Evolutionary conservation across 331 rosid species (phyloP), one percentile per base, ranked within the genome.

Genomic region (Cydonia oblonga): DNA sequence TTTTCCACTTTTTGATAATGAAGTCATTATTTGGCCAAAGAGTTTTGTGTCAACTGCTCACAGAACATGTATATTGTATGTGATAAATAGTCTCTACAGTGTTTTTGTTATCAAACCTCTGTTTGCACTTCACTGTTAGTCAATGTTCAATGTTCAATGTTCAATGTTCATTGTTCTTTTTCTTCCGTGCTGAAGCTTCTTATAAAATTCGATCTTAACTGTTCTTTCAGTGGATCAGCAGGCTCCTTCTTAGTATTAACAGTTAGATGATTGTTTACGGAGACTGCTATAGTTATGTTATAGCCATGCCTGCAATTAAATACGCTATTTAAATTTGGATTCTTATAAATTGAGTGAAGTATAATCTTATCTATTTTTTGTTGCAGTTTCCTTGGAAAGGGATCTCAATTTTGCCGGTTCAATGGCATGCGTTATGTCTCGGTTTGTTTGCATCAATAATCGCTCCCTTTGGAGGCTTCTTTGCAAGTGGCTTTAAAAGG

Each of bases 381-480:
- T 29, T 81, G 74, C 92, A 95, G 99, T 86, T 90, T 81, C 89
- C 92, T 71, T 90, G 99, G 99, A 88, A 88, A 78, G 96, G 89
- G 79, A 69, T 91, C 49, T 76, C 92, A 20, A 82, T 95, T 71
- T 78, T 89, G 66, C 99, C 99, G 40, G 87, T 95, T 78, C 97
- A 95, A 72, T 89, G 93, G 91, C 99, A 95, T 86, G 92, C 96
- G 44, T 70, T 91, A 68, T 90, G 86, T 80, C 78, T 91, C 64
- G 99, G 99, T 61, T 88, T 95, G 78, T 95, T 95, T 90, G 91
- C 99, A 73, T 91, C 97, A 51, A 91, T 95, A 69, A 91, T 95
- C 71, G 99, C 99, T 70, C 99, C 99, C 73, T 95, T 95, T 71
- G 99, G 99, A 73, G 99, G 99, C 72, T 95, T 95, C 96, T 95